A percentile compares a stretch with the other conserved stretches of the same genome.
These are phyloP conservation scores for Stereum hirsutum DNA, from an alignment of 1,284 basidiomycete genomes.

Conservation along the genomic window DNA sequence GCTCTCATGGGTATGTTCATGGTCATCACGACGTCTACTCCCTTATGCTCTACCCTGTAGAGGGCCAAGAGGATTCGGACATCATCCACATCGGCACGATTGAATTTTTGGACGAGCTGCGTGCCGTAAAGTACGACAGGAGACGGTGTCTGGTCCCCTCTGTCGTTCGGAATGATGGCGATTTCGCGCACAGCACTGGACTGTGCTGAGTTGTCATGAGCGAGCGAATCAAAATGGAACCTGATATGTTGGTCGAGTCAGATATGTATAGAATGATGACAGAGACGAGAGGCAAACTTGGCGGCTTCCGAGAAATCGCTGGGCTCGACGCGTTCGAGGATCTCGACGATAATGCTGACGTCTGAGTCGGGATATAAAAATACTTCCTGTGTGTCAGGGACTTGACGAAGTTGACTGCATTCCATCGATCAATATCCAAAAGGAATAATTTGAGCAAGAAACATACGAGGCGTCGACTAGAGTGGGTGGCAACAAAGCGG, in stretches of 20 bases:
- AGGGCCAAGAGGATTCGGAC: slow-evolving; percentile 75
- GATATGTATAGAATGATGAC: slow-evolving; percentile 1
- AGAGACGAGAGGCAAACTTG: slow-evolving; percentile 37
- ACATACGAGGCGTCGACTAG: slow-evolving; percentile 86
- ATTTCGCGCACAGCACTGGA: slow-evolving; percentile 38
- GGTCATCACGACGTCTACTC: slow-evolving; percentile 72
- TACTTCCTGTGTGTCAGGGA: slow-evolving; percentile 97
- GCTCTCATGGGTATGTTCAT: slow-evolving; percentile 65
- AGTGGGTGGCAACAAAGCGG: slow-evolving; percentile 42
- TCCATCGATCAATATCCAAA: slow-evolving; percentile 4
- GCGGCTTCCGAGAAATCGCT: slow-evolving; percentile 52
- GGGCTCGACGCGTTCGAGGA: slow-evolving; percentile 67
- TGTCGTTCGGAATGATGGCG: slow-evolving; percentile 29
- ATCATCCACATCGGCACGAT: slow-evolving; percentile 45
- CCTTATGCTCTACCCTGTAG: slow-evolving; percentile 64
- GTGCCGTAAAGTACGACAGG: slow-evolving; percentile 57
- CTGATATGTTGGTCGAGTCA: slow-evolving; percentile 28
- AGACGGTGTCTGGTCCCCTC: slow-evolving; percentile 42
- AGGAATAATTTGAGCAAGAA: slow-evolving; percentile 1
- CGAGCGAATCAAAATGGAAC: slow-evolving; percentile 88
- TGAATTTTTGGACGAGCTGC: slow-evolving; percentile 76
- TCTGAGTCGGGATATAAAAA: slow-evolving; percentile 67
- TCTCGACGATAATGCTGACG: slow-evolving; percentile 80
- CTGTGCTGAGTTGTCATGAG: slow-evolving; percentile 83
- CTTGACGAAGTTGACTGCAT: slow-evolving; percentile 76